Evolutionary conservation across 2,329 filamentous ascomycete species (phyloP), one percentile per base, ranked within the genome.

Genomic region (Karstenula rhodostoma): DNA sequence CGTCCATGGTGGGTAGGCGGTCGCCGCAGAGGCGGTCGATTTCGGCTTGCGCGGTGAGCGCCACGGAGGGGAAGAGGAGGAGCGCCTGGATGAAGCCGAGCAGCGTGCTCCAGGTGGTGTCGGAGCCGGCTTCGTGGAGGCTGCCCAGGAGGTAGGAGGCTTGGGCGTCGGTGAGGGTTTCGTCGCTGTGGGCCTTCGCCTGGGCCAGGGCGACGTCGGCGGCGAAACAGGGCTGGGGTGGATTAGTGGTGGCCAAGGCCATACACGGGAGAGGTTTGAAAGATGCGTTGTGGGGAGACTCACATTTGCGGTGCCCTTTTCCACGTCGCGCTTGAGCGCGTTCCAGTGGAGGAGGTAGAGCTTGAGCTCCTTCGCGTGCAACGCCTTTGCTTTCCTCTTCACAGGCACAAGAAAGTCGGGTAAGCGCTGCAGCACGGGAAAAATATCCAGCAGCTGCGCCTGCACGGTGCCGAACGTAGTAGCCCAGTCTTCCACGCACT

Each of bases 381-480:
- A 64, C 19, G 77, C 66, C 56, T 77, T 80, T 0, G 81, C 82
- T 27, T 80, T 74, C 27, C 65, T 70, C 23, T 75, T 74, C 23
- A 74, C 65, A 0, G 82, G 81, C n/a, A 70, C 15, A 0, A 65
- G 57, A 15, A 56, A 58, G 13, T 65, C 66, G 2, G 72, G 71
- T 7, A 87, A 73, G 2, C 62, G 59, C 19, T 81, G 75, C 1
- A 86, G 63, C 0, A 81, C 55, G 0, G 84, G 84, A 56, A 79
- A 85, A 17, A 80, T 71, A 59, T 85, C 82, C 3, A 84, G 68
- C 1, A 85, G 59, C 0, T 79, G 78, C 0, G 83, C 81, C 0
- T 74, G 73, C 5, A 79, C 73, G 15, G 78, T 78, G 61, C 79
- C 77, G 54, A 76, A 79, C 46, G 83, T 68, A n/a, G 76, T 72